Evolutionary conservation across 345 rosid genomes (phyloP).

Genomic region (Salix caprea): DNA sequence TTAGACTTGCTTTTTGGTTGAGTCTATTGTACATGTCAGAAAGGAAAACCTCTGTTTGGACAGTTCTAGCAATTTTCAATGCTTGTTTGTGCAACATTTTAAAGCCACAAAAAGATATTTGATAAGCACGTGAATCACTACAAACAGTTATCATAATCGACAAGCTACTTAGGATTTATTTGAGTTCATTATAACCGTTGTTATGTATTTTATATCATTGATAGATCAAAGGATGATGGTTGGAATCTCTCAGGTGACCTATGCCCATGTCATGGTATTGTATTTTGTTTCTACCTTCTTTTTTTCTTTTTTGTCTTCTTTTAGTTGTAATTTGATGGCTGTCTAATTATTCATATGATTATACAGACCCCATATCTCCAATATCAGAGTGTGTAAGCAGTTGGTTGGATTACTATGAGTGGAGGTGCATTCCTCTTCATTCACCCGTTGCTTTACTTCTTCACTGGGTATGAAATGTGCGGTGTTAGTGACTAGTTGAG

Average conservation of each 20-base stretch:
- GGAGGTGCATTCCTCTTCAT: constrained; percentile 71
- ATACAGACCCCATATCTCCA: constrained; percentile 53
- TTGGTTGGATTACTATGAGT: constrained; percentile 73
- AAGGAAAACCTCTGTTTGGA: no score
- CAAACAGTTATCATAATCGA: background rate
- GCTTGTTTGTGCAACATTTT: no score
- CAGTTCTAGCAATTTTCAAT: no score
- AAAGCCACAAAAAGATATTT: no score
- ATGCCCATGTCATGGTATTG: constrained; percentile 73
- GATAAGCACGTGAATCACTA: background rate
- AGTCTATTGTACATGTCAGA: no score
- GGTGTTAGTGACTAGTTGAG: background rate
- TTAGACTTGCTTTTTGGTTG: no score
- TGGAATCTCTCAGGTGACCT: constrained; percentile 62
- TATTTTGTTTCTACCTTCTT: constrained; percentile 8
- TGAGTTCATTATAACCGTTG: background rate
- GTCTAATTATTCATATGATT: constrained; percentile 10
- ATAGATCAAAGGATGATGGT: constrained; percentile 34
- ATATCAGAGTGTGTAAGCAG: constrained; percentile 26
- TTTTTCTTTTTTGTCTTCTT: background rate
- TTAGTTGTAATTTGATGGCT: background rate
- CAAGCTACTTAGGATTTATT: background rate
- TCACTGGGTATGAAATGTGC: constrained; percentile 65
- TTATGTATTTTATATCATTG: background rate
- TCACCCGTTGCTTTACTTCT: constrained; percentile 88